Base-by-base conservation (phyloP, 2,329 filamentous ascomycete genomes). In the Fusarium sambucinum region DNA sequence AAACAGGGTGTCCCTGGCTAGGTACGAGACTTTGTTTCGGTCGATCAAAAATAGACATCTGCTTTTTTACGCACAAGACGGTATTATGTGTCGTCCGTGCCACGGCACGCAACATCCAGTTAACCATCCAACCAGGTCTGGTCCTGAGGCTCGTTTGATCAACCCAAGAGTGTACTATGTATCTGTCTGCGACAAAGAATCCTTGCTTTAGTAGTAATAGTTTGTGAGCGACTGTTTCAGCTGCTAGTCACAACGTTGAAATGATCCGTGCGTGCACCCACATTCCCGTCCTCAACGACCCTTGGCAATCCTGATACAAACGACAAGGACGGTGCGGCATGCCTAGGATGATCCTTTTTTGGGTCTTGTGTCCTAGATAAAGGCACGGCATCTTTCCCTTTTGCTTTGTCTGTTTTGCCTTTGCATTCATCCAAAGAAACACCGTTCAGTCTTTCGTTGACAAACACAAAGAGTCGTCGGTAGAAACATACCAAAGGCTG, bases 201-300 rank as follows among this genome's bases (percentile, higher is more conserved):
- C 61, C 57, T 45, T 61, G 59, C 40, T 33, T 45, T 38, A 14
- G 33, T 14, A 37, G 25, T 29, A 55, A 62, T 69, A 48, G 59
- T 63, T 47, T 40, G 42, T 41, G 40, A 56, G 62, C 52, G 46
- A 56, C 55, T 57, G 71, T 73, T 73, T 73, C 71, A 73, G 71
- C 51, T 63, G 59, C 66, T 69, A 71, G 65, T 68, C 55, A 44
- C 52, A 47, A 56, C 37, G 57, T 68, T 73, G 70, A 73, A 70
- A 73, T 71, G 60, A 70, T 33, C 69, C 69, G 71, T 73, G 70
- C 66, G 69, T 70, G 68, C 64, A 51, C 53, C 59, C 59, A 60
- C 68, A 65, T 68, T 68, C 64, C 56, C 21, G 21, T 38, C 47
- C 45, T 23, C 16, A 21, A 32, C 27, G 30, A 23, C 59, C 59